Base-by-base conservation (phyloP, 176 grass and related monocot species). In the Dactylis glomerata region DNA sequence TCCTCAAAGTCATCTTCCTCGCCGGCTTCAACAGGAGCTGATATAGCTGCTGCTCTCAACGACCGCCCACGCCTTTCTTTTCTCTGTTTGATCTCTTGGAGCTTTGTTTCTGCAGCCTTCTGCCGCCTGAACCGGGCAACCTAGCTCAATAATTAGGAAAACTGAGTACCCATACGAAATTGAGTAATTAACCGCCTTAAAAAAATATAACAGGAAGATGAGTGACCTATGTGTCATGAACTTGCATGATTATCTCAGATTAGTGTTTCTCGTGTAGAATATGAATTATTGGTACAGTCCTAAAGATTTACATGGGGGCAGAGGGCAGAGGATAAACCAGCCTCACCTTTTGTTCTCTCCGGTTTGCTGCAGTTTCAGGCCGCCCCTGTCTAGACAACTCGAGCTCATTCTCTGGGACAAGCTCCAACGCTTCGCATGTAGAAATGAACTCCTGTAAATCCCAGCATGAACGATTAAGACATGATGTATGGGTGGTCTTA, bases 51-150 rank as follows among this genome's bases (percentile, higher is more conserved):
- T 52, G 86, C 91, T 16, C 93, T 92, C 62, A 94, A 85, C 54
- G 96, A 98, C 4, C 89, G 83, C 0, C 68, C 83, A 64, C 81
- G 82, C 80, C 96, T 95, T 83, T 98, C 91, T 71, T 93, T 93
- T 76, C 86, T 93, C 82, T 98, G 89, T 90, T 76, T 94, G 59
- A 95, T 91, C 78, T 98, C 96, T 82, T 94, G 91, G 70, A 98
- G 87, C 81, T 94, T 98, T 49, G 91, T 77, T 86, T 95, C 86
- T 63, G 91, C 89, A 40, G 91, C 93, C 30, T 74, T 98, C 63
- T 94, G 93, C 59, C 87, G 73, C 71, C 86, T 98, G 81, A 94
- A 98, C 63, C 78, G 64, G 67, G 91, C 81, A 92, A 94, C 77
- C 96, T 98, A 73, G 27, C 38, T 41, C 8, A 78, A 70, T 13